A percentile compares a stretch with the other conserved stretches of the same genome.
Conservation (phyloP, 2,329 filamentous ascomycete genomes). For the Alternaria sp. region DNA sequence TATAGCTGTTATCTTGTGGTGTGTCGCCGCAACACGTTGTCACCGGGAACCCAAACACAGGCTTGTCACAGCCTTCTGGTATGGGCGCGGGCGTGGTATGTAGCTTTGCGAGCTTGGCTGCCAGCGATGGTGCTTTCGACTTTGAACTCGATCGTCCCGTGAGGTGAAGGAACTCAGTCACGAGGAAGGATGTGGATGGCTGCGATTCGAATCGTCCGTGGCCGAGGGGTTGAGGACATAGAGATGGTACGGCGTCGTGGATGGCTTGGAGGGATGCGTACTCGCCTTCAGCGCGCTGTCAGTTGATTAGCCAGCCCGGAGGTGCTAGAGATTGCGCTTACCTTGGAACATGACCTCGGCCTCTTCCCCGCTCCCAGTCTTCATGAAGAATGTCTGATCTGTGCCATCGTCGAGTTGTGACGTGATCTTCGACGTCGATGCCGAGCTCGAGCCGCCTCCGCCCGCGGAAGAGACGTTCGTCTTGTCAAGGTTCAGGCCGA, state of each 20-base stretch:
- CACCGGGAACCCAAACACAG: constrained; percentile 82
- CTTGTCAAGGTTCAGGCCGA: constrained; percentile 62
- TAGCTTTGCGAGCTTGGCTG: constrained; percentile 76
- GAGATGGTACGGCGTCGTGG: constrained; percentile 69
- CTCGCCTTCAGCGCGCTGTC: constrained; percentile 65
- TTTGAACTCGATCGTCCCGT: constrained; percentile 32
- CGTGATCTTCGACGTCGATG: constrained; percentile 69
- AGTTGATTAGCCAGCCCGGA: constrained; percentile 6
- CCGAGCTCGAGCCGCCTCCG: constrained; percentile 67
- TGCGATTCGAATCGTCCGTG: constrained; percentile 65
- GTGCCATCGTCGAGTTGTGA: constrained; percentile 56
- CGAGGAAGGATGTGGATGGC: constrained; percentile 61
- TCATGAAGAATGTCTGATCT: constrained; percentile 70
- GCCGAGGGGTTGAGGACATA: constrained; percentile 78
- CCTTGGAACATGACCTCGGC: constrained; percentile 74
- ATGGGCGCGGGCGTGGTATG: constrained; percentile 77
- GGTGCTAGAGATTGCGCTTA: constrained; percentile 28
- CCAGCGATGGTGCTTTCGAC: constrained; percentile 60
- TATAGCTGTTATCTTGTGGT: constrained; percentile 78
- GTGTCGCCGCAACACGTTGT: constrained; percentile 88
- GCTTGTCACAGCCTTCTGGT: constrained; percentile 63
- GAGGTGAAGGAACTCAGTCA: constrained; percentile 79
- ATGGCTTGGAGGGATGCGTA: constrained; percentile 85
- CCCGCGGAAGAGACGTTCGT: constrained; percentile 67
- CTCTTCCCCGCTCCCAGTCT: constrained; percentile 66